Base-by-base conservation (phyloP, 2,329 filamentous ascomycete species). In the Tolypocladium tropicale region DNA sequence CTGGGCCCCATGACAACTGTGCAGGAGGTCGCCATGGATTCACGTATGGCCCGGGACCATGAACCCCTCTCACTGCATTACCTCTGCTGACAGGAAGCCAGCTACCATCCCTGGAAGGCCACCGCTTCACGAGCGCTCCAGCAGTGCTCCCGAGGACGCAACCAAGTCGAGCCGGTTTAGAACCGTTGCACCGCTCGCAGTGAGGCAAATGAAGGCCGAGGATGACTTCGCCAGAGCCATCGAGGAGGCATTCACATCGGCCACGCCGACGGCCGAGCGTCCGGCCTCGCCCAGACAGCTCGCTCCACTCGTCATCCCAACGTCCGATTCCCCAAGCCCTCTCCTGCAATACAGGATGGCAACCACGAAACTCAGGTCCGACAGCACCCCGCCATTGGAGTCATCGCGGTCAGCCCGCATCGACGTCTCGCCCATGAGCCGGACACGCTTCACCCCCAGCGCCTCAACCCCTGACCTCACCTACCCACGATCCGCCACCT, bases 1-100 rank as follows among this genome's bases (percentile, higher is more conserved):
- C 68, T 86, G 52, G 84, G 82, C 2, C 82, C 82, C 36, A 85
- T 86, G 83, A 85, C 83, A 6, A 86, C 84, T 1, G 84, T 87
- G 16, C 83, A 86, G 60, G 84, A 87, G 65, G 70, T 79, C 52
- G 69, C 82, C 53, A 86, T 88, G 83, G 85, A 88, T 70, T 88
- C 85, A 63, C 85, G 85, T 88, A 75, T 74, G 84, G 16, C 14
- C 16, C 43, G 9, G n/a, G n/a, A 3, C n/a, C 18, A 5, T 32
- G 1, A 4, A 16, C 4, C 36, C n/a, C 6, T 65, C 53, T 41
- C 49, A 51, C 48, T 32, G 37, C 33, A 41, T 6, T 3, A 28
- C n/a, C 10, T 6, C 30, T 11, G 23, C 25, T 28, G 28, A 49
- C 34, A 5, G 14, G 33, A 10, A 12, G 18, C 4, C 60, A 86